Evolutionary conservation across 139 green algal genomes (phyloP).

Genomic region (Ostreobium quekettii): DNA sequence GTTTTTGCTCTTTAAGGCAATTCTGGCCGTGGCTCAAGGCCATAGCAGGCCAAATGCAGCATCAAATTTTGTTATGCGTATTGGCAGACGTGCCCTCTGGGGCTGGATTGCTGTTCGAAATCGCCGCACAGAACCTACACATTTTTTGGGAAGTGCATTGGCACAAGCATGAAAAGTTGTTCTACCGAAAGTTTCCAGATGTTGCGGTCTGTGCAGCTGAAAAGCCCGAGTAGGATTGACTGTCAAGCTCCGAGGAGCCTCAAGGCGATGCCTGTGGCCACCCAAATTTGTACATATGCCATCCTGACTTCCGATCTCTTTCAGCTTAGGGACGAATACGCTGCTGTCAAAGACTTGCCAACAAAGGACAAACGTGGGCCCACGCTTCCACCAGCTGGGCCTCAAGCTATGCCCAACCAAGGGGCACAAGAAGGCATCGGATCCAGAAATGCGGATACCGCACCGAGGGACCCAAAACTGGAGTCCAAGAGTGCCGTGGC

Average conservation of each 20-base stretch:
- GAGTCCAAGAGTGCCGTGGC: slow-evolving; percentile 41
- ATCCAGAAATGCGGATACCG: not conserved
- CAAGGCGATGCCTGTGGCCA: no score
- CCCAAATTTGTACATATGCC: no score
- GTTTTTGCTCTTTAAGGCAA: slow-evolving; percentile 11
- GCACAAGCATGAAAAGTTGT: not conserved
- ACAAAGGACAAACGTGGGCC: not conserved
- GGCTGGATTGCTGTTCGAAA: no score
- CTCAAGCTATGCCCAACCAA: no score
- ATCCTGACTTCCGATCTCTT: not conserved
- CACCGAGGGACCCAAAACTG: slow-evolving; percentile 11
- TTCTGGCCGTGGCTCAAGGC: not conserved
- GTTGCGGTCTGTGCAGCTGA: not conserved
- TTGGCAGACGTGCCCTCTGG: not conserved
- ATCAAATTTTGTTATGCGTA: not conserved
- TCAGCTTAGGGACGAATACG: slow-evolving; percentile 52
- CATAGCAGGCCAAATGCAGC: not conserved
- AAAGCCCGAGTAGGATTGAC: not conserved
- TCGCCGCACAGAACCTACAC: no score
- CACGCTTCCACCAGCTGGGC: not conserved
- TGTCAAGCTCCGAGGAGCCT: not conserved
- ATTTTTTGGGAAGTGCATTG: no score
- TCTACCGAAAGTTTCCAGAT: not conserved
- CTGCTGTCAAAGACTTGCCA: slow-evolving; percentile 27
- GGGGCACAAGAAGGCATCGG: not conserved